phyloP scores from a whole-genome alignment of 129 eudicot genomes.

The Flaveria linearis region DNA sequence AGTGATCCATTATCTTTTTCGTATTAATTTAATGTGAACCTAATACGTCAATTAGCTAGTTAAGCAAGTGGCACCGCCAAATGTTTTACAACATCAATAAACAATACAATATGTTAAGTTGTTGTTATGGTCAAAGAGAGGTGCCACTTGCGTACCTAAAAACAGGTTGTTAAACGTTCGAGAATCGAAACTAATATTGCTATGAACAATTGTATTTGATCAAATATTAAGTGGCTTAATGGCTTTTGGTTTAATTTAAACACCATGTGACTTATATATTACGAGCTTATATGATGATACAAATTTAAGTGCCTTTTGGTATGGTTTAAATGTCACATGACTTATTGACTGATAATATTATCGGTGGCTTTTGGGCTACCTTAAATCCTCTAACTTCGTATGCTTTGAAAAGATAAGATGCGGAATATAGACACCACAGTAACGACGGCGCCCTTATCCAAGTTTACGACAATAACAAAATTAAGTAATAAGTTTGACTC shows the following conservation, averaged over 20 bases:
- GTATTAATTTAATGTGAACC: no score
- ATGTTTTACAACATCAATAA: no score
- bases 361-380: not conserved
- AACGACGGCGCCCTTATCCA: no score
- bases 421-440: not conserved
- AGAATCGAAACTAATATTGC: not conserved
- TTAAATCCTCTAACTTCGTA: not conserved
- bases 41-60: no score
- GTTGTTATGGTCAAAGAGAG: not conserved
- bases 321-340: conserved; percentile 3
- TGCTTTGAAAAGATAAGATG: not conserved
- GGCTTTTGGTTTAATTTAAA: no score
- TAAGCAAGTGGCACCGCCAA: no score
- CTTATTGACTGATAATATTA: not conserved
- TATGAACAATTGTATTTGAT: not conserved
- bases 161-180: not conserved
- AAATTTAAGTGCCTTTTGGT: not conserved
- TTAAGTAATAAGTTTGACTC: no score
- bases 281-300: no score
- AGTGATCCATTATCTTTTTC: no score
- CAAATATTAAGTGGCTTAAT: not conserved
- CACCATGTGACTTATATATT: no score
- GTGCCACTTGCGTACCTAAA: not conserved
- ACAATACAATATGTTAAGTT: no score
- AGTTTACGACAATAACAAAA: no score